phyloP scores from a whole-genome alignment of 305 asterid species.

The Solanum chacoense region DNA sequence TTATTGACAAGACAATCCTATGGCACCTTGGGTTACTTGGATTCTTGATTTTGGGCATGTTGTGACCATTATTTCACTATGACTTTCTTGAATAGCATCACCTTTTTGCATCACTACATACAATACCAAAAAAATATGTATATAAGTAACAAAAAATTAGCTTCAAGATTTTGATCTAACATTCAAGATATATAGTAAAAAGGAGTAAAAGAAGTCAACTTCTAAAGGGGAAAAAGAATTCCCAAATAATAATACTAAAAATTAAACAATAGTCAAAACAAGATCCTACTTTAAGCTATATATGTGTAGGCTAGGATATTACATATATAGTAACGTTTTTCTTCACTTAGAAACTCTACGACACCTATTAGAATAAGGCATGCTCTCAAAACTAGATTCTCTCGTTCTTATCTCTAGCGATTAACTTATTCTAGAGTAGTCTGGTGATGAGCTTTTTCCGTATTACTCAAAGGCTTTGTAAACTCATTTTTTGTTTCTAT shows the following conservation, averaged over 20 bases:
- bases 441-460: not conserved
- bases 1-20: too few species aligned
- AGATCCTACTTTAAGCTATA: too few species aligned
- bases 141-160: not conserved
- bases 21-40: conserved; percentile 51
- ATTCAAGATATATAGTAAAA: not conserved
- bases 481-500: not conserved
- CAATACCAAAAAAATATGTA: not conserved
- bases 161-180: not conserved
- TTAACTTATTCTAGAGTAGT: not conserved
- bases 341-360: too few species aligned
- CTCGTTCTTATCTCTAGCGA: too few species aligned
- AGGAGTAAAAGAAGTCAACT: not conserved
- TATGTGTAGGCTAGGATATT: too few species aligned
- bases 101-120: not conserved
- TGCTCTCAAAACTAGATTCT: too few species aligned
- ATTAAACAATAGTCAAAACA: too few species aligned
- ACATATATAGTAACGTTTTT: too few species aligned
- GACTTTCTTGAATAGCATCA: not conserved
- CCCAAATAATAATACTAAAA: too few species aligned
- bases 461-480: not conserved
- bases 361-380: too few species aligned
- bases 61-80: not conserved
- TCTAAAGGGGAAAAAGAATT: too few species aligned
- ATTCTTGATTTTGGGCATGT: conserved; percentile 20